phyloP scores from a whole-genome alignment of 1,284 basidiomycete genomes.

The Trichosporon sp. region DNA sequence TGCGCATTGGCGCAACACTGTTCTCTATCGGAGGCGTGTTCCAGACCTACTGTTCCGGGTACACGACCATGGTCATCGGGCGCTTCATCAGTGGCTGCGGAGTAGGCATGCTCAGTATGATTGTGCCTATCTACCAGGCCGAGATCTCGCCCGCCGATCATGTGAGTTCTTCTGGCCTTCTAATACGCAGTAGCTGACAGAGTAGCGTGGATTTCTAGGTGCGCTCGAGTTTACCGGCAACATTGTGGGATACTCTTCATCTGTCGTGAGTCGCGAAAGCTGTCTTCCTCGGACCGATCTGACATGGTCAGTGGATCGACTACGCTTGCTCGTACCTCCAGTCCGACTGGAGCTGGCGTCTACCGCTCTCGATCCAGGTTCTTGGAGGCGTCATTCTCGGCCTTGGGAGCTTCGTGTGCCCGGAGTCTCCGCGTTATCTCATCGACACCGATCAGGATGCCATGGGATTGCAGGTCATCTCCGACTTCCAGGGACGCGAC shows the following conservation, averaged over 20 bases:
- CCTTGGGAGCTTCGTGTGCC: conserved; percentile 79
- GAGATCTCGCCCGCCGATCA: conserved; percentile 83
- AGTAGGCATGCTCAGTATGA: conserved; percentile 90
- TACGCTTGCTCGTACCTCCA: conserved; percentile 89
- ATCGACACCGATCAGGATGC: conserved; percentile 85
- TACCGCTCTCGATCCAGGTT: conserved; percentile 83
- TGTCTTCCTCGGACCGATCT: not conserved
- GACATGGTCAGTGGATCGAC: conserved; percentile 76
- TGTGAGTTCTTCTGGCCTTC: conserved; percentile 60
- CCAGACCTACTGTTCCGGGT: conserved; percentile 85
- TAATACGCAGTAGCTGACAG: conserved; percentile 26
- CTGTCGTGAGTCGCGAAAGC: conserved; percentile 70
- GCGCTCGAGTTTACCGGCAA: conserved; percentile 97
- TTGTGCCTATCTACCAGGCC: conserved; percentile 88
- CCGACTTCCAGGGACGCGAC: conserved; percentile 85
- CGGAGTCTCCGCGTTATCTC: conserved; percentile 92
- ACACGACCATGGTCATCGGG: conserved; percentile 82
- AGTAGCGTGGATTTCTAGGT: conserved; percentile 75
- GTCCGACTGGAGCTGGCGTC: conserved; percentile 77
- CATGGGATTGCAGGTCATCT: conserved; percentile 84
- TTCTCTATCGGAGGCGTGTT: conserved; percentile 87
- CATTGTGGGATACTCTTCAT: conserved; percentile 90
- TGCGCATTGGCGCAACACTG: conserved; percentile 81
- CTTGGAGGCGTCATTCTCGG: conserved; percentile 84
- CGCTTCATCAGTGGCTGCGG: conserved; percentile 88